Evolutionary conservation across 1,284 basidiomycete genomes (phyloP).

Genomic region (Sporisorium scitamineum): DNA sequence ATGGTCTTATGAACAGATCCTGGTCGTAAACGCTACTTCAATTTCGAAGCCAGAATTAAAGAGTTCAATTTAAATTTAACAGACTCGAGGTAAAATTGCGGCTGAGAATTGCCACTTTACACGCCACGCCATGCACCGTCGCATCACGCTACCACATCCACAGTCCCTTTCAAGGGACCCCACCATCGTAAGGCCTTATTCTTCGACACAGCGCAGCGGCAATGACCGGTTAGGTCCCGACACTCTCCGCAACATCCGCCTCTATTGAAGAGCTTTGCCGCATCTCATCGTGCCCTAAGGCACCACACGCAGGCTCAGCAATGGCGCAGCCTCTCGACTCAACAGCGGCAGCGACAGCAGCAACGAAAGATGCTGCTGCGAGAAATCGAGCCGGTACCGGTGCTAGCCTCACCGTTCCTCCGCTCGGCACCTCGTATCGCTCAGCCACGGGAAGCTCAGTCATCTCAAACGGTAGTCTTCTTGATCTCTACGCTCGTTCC

Average conservation of each 20-base stretch:
- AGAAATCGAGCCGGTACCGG: slow-evolving; percentile 39
- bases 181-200: neutral
- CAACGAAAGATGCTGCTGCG: slow-evolving; percentile 11
- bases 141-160: neutral
- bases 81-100: neutral
- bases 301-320: neutral
- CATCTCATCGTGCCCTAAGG: neutral
- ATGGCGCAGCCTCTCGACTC: slow-evolving; percentile 26
- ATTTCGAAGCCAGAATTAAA: slow-evolving; percentile 11
- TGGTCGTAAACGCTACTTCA: neutral
- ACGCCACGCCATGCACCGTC: slow-evolving; percentile 4
- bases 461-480: slow-evolving; percentile 44
- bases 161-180: neutral
- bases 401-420: slow-evolving; percentile 26
- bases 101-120: neutral
- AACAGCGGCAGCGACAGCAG: slow-evolving; percentile 8
- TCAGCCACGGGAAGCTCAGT: slow-evolving; percentile 39
- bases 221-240: neutral
- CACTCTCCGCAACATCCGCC: neutral
- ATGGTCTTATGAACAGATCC: neutral
- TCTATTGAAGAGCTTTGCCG: neutral
- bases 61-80: slow-evolving; percentile 5
- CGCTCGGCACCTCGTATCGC: slow-evolving; percentile 25
- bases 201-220: neutral
- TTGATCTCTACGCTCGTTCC: slow-evolving; percentile 52